Evolutionary conservation across 441 rosid genomes (phyloP).

Genomic region (Raphanus hybrid): DNA sequence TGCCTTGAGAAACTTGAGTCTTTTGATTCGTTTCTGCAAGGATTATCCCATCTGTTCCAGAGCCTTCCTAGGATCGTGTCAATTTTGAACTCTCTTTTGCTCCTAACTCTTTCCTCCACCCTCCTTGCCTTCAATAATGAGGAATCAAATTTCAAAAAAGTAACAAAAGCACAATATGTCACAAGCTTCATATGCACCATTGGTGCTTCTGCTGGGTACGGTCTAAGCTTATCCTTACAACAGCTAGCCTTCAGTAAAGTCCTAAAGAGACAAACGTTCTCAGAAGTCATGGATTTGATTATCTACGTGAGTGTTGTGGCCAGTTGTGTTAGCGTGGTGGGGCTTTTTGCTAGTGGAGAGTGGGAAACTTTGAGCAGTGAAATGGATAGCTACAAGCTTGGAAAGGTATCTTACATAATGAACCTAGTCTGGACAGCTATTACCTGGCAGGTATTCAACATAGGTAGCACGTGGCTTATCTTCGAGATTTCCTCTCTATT

Average conservation of each 20-base stretch:
- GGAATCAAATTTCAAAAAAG: conserved; percentile 29
- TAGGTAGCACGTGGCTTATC: conserved; percentile 57
- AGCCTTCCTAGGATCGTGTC: no score
- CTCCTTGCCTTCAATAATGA: conserved; percentile 52
- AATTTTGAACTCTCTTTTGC: conserved; percentile 56
- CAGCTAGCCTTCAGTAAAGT: conserved; percentile 56
- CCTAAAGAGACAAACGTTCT: conserved; percentile 41
- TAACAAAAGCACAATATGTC: conserved; percentile 44
- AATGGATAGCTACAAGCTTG: conserved; percentile 45
- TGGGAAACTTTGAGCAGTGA: conserved; percentile 52
- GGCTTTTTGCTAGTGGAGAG: conserved; percentile 66
- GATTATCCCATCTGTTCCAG: no score
- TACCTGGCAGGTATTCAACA: conserved; percentile 45
- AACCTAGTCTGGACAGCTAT: conserved; percentile 53
- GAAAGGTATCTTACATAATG: conserved; percentile 52
- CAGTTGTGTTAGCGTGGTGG: conserved; percentile 41
- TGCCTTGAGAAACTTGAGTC: no score
- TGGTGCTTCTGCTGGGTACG: conserved; percentile 51
- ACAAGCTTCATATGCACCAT: conserved; percentile 57
- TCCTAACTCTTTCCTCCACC: conserved; percentile 49
- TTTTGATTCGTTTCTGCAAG: no score
- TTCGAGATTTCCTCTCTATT: conserved; percentile 69
- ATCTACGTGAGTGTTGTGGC: conserved; percentile 47
- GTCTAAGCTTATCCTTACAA: conserved; percentile 39
- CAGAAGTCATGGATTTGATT: conserved; percentile 51